Conservation (phyloP, 2,329 filamentous ascomycete genomes). For the Apiospora sp. region DNA sequence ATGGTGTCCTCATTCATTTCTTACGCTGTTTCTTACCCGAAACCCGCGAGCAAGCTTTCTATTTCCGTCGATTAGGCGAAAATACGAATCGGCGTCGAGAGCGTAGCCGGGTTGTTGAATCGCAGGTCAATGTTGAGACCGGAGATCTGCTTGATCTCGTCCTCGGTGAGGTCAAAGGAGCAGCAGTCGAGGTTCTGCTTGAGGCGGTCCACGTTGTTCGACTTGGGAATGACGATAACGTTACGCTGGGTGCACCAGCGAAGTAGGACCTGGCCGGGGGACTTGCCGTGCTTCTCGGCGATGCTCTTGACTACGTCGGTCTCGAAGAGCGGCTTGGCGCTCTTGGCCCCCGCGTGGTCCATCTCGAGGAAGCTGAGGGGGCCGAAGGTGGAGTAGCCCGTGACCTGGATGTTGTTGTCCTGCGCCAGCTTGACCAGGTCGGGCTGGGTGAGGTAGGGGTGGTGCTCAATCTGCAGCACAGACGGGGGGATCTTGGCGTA, state of each 20-base stretch:
- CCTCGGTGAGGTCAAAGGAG: slow-evolving; percentile 58
- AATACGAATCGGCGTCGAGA: slow-evolving; percentile 39
- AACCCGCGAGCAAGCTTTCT: not conserved
- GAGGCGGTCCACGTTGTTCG: slow-evolving; percentile 59
- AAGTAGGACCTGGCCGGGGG: slow-evolving; percentile 70
- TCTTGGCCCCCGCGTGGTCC: slow-evolving; percentile 36
- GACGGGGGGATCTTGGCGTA: slow-evolving; percentile 79
- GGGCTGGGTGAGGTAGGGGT: slow-evolving; percentile 75
- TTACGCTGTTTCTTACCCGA: not conserved
- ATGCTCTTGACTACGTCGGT: slow-evolving; percentile 56
- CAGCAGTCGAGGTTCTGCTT: slow-evolving; percentile 62
- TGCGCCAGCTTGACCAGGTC: slow-evolving; percentile 63
- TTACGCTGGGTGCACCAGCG: slow-evolving; percentile 71
- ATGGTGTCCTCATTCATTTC: not conserved
- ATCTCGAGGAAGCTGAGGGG: slow-evolving; percentile 53
- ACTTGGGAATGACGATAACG: slow-evolving; percentile 69
- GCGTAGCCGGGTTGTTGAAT: slow-evolving; percentile 61
- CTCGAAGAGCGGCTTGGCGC: slow-evolving; percentile 42
- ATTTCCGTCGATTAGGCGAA: slow-evolving; percentile 37
- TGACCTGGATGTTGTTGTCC: slow-evolving; percentile 63
- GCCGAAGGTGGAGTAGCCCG: slow-evolving; percentile 71
- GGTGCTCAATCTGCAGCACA: slow-evolving; percentile 87
- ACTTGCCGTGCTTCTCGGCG: slow-evolving; percentile 63
- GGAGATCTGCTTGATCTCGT: slow-evolving; percentile 63
- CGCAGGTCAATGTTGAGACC: slow-evolving; percentile 58